Percentiles rank a stretch among this genome's conserved stretches.
phyloP scores from a whole-genome alignment of 2,329 filamentous ascomycete species.

The Trichoderma arundinaceum region DNA sequence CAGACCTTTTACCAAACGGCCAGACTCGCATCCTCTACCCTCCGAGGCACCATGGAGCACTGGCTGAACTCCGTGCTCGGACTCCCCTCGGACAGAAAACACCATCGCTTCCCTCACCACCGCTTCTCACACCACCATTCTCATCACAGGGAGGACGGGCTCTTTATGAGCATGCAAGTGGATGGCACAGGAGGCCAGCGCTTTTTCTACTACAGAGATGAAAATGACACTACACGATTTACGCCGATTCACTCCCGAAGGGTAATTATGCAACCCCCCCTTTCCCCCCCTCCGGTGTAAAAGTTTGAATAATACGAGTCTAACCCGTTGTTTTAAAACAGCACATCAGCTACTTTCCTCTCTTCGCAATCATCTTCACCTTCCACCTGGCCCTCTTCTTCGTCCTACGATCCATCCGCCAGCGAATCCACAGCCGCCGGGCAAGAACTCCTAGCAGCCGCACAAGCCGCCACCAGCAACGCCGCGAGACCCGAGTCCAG shows the following conservation, averaged over 20 bases:
- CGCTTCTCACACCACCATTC: not conserved
- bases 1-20: constrained; percentile 24
- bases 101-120: not conserved
- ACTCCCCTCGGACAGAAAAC: not conserved
- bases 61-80: constrained; percentile 26
- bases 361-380: constrained; percentile 30
- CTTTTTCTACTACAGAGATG: constrained; percentile 20
- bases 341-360: constrained; percentile 18
- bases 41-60: constrained; percentile 27
- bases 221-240: not conserved
- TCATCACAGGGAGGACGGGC: constrained; percentile 1
- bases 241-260: not conserved
- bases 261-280: not conserved
- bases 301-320: not conserved
- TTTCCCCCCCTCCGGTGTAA: not conserved
- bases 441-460: not conserved
- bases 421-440: constrained; percentile 5
- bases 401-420: constrained; percentile 25
- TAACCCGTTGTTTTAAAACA: not conserved
- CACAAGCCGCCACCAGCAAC: not conserved
- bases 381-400: constrained; percentile 28
- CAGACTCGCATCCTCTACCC: constrained; percentile 15
- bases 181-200: constrained; percentile 14
- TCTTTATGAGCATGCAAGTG: constrained; percentile 21
- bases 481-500: constrained; percentile 35